A percentile compares a stretch with the other conserved stretches of the same genome.
Conservation (phyloP, 371 early-diverging fungal genomes). For the Basidiobolus meristosporus region DNA sequence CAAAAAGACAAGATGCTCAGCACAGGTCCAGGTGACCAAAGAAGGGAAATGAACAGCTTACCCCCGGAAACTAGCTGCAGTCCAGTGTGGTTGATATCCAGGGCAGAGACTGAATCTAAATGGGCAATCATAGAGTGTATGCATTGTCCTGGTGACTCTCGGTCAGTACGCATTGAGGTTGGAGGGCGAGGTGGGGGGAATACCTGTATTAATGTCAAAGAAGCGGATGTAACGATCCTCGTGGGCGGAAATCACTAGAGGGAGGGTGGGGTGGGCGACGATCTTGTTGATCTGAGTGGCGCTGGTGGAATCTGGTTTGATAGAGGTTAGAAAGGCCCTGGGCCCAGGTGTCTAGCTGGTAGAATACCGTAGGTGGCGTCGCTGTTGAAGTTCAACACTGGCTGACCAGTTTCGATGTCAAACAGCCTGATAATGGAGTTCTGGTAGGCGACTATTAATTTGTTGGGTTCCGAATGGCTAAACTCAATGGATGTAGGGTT, state of each 20-base stretch:
- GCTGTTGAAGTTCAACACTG: conserved; percentile 25
- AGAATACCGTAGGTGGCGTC: conserved; percentile 37
- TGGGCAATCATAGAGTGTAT: conserved; percentile 43
- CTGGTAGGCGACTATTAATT: conserved; percentile 41
- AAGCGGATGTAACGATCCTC: conserved; percentile 62
- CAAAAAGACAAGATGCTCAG: too few species aligned
- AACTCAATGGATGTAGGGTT: conserved; percentile 55
- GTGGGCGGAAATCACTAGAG: conserved; percentile 51
- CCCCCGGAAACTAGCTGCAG: conserved; percentile 53
- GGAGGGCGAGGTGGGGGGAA: conserved; percentile 1
- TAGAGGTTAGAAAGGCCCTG: neutral
- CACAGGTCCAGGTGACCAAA: too few species aligned
- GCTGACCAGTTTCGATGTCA: conserved; percentile 59
- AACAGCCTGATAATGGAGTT: conserved; percentile 43
- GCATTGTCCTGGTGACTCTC: conserved; percentile 22
- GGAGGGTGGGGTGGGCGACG: conserved; percentile 51
- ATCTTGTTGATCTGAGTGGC: conserved; percentile 61
- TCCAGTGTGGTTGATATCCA: conserved; percentile 51
- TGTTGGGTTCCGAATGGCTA: conserved; percentile 27
- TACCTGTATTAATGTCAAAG: conserved; percentile 55
- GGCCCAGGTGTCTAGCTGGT: neutral
- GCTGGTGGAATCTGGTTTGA: conserved; percentile 27
- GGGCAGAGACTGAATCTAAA: conserved; percentile 39
- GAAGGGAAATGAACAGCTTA: conserved; percentile 5
- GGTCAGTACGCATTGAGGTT: neutral